Percentiles rank a stretch among this genome's conserved stretches.
Conservation (phyloP, 164 flowering plant genomes). For the Liquidambar formosana region DNA sequence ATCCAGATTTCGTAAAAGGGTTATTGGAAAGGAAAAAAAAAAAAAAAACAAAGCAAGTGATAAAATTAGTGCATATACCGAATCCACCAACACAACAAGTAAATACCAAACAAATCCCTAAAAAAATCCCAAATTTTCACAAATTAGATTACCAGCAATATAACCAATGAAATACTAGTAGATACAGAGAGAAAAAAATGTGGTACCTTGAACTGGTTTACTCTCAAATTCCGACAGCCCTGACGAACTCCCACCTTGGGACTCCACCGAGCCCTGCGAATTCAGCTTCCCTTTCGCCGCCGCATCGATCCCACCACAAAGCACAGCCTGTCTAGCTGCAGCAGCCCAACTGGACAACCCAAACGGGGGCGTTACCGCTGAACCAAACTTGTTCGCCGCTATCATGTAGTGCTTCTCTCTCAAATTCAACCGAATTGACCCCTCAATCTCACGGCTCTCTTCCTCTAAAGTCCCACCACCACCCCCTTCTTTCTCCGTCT, state of each 20-base stretch:
- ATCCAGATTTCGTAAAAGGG: too few relatives aligned
- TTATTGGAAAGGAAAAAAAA: too few relatives aligned
- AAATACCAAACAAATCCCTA: background rate
- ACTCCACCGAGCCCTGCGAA: constrained; percentile 47
- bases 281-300: constrained; percentile 17
- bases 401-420: constrained; percentile 22
- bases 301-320: constrained; percentile 13
- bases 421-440: constrained; percentile 12
- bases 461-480: constrained; percentile 25
- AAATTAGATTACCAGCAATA: background rate
- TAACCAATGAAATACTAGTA: background rate
- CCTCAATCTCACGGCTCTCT: constrained; percentile 25
- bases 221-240: constrained; percentile 45
- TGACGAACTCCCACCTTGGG: constrained; percentile 56
- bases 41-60: too few relatives aligned
- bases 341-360: constrained; percentile 34
- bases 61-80: too few relatives aligned
- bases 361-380: constrained; percentile 16
- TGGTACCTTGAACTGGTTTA: constrained; percentile 44
- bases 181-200: background rate
- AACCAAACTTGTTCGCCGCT: constrained; percentile 17
- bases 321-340: constrained; percentile 17
- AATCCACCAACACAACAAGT: too few relatives aligned
- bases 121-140: background rate
- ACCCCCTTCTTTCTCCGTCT: constrained; percentile 22